Conservation (phyloP, 1,284 basidiomycete genomes). For the Phlebopus sp. region DNA sequence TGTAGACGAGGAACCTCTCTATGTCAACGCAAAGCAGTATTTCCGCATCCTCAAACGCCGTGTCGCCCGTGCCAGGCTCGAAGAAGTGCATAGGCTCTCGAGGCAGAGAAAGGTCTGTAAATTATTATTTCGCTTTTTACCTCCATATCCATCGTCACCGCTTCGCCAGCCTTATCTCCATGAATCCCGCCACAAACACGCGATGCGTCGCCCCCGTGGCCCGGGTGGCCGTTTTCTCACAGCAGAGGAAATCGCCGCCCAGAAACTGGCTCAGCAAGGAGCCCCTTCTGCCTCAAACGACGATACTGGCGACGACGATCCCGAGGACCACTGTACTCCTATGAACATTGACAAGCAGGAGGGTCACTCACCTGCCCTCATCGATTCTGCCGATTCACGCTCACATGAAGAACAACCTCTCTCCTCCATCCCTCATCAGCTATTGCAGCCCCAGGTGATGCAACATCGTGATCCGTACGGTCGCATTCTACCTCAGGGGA, state of each 20-base stretch:
- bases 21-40: conserved; percentile 98
- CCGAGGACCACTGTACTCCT: conserved; percentile 37
- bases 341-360: conserved; percentile 16
- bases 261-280: conserved; percentile 46
- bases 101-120: conserved; percentile 80
- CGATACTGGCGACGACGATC: conserved; percentile 30
- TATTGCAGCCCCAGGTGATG: conserved; percentile 16
- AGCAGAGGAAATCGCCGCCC: conserved; percentile 86
- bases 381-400: conserved; percentile 13
- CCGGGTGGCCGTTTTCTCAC: conserved; percentile 97
- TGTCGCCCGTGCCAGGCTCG: conserved; percentile 82
- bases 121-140: neutral
- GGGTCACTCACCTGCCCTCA: conserved; percentile 11
- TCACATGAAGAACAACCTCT: conserved; percentile 11
- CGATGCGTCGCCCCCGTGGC: conserved; percentile 93
- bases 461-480: conserved; percentile 14
- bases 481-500: conserved; percentile 21
- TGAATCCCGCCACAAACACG: conserved; percentile 96
- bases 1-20: conserved; percentile 91
- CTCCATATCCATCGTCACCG: conserved; percentile 4
- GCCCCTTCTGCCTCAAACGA: conserved; percentile 19
- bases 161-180: conserved; percentile 85
- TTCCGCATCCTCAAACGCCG: conserved; percentile 93
- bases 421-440: conserved; percentile 7
- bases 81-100: conserved; percentile 89